Percentiles rank a stretch among this genome's conserved stretches.
Conservation (phyloP, 768 basidiomycete species). For the Tylopilus felleus region DNA sequence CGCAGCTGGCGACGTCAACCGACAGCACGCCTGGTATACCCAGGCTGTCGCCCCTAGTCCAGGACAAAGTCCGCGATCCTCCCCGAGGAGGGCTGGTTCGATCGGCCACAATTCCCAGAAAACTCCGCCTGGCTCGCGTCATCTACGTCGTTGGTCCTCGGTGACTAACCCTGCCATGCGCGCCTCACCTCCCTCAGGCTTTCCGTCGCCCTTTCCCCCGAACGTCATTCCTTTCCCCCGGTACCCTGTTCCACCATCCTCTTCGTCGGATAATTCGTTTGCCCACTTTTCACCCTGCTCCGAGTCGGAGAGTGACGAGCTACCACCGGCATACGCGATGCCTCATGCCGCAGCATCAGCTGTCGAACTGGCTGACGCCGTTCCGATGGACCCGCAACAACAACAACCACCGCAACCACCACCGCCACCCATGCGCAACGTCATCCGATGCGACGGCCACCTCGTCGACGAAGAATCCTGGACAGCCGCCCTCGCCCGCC, state of each 20-base stretch:
- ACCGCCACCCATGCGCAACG: constrained; percentile 10
- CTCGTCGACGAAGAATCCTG: constrained; percentile 30
- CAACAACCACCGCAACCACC: background rate
- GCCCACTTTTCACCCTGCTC: constrained; percentile 19
- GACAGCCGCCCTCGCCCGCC: constrained; percentile 19
- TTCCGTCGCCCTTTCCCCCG: constrained; percentile 9
- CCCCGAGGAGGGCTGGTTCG: constrained; percentile 31
- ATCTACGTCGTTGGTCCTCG: constrained; percentile 31
- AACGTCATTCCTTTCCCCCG: constrained; percentile 17
- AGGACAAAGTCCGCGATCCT: constrained; percentile 32
- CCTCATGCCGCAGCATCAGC: constrained; percentile 20
- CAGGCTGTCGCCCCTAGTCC: constrained; percentile 14
- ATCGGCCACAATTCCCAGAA: constrained; percentile 30
- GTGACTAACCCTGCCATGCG: constrained; percentile 28
- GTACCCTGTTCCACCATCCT: constrained; percentile 9
- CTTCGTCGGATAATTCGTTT: constrained; percentile 8
- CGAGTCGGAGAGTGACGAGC: constrained; percentile 25
- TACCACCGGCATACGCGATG: constrained; percentile 2
- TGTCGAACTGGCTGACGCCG: constrained; percentile 16
- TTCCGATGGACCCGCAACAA: constrained; percentile 1
- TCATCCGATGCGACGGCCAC: constrained; percentile 26
- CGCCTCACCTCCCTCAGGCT: constrained; percentile 20
- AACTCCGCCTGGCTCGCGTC: constrained; percentile 28
- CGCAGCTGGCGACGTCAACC: constrained; percentile 14
- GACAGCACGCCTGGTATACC: constrained; percentile 21